These are phyloP conservation scores for Pyricularia pennisetigena DNA, from an alignment of 2,329 filamentous ascomycete genomes.

Conservation along the genomic window DNA sequence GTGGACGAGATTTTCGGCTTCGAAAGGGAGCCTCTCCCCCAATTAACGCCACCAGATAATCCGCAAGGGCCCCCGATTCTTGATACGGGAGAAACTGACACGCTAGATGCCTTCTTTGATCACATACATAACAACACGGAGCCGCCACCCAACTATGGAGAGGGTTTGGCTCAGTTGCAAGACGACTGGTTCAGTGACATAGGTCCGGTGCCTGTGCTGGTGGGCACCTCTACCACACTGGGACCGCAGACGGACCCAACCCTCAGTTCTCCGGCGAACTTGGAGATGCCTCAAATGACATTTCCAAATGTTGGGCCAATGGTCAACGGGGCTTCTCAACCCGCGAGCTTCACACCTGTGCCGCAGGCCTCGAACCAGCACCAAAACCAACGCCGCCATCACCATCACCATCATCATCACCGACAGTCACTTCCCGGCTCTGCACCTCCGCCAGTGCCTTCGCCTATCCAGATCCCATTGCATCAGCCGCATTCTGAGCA, in stretches of 20 bases:
- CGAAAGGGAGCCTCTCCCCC: not conserved
- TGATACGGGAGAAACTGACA: not conserved
- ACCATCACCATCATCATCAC: slow-evolving; percentile 10
- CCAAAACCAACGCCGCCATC: not conserved
- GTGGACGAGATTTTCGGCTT: not conserved
- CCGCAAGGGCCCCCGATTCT: not conserved
- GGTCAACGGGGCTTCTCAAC: not conserved
- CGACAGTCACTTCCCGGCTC: slow-evolving; percentile 6
- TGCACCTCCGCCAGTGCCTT: slow-evolving; percentile 3
- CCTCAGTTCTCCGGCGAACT: slow-evolving; percentile 15
- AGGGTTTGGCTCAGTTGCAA: slow-evolving; percentile 21
- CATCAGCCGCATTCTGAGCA: not conserved
- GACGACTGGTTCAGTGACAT: not conserved
- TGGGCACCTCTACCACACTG: slow-evolving; percentile 55
- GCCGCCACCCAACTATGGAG: slow-evolving; percentile 37
- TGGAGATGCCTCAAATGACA: slow-evolving; percentile 10
- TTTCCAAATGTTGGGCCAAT: not conserved
- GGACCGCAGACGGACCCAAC: slow-evolving; percentile 36
- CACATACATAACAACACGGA: slow-evolving; percentile 41
- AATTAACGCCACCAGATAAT: not conserved
- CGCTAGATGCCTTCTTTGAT: slow-evolving; percentile 46
- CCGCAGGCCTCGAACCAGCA: not conserved
- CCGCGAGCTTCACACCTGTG: not conserved
- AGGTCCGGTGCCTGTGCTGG: slow-evolving; percentile 47
- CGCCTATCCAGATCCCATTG: not conserved